Evolutionary conservation across 768 basidiomycete species (phyloP), one percentile per base, ranked within the genome.

Genomic region (Phanerochaete sordida): DNA sequence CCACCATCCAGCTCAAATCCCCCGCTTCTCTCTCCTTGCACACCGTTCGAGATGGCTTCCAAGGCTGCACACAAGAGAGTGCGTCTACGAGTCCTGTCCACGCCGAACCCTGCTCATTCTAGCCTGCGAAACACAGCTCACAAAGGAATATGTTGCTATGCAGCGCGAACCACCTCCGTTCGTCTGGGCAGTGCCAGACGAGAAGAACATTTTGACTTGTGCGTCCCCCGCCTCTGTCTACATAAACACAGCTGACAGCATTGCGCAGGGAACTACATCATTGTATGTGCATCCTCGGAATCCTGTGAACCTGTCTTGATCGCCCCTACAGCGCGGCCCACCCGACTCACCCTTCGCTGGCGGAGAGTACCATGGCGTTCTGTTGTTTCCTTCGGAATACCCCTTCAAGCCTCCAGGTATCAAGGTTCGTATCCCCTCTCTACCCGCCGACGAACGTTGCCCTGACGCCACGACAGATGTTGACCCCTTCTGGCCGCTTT

Each of bases 121-220:
- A n/a, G 27, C 56, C 55, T 26, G 37, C 23, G 53, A 27, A 45
- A 64, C 19, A 50, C 71, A 92, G 90, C 84, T 93, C 62, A 77
- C 80, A 35, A 94, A 96, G 75, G 95, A 98, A 79, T 95, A 89
- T 75, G 84, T 91, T 67, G 78, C 83, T 51, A 96, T 98, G 91
- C 93, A 96, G 76, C 89, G 77, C 69, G 88, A 91, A 62, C 93
- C 96, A 15, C 96, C 96, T 1, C 96, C 96, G 61, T 98, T 95
- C 74, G 88, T 98, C 23, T 95, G 91, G 89, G 95, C 96, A 39
- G 83, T 82, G 30, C 96, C 96, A 15, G 95, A 97, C 68, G 96
- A 98, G 83, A 95, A 95, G 86, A 96, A 98, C 73, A 95, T 98
- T 67, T 74, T 98, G 53, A 94, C 84, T 57, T 98, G 95, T 97